phyloP scores from a whole-genome alignment of 2,329 filamentous ascomycete species.

The Colletotrichum liriopes region DNA sequence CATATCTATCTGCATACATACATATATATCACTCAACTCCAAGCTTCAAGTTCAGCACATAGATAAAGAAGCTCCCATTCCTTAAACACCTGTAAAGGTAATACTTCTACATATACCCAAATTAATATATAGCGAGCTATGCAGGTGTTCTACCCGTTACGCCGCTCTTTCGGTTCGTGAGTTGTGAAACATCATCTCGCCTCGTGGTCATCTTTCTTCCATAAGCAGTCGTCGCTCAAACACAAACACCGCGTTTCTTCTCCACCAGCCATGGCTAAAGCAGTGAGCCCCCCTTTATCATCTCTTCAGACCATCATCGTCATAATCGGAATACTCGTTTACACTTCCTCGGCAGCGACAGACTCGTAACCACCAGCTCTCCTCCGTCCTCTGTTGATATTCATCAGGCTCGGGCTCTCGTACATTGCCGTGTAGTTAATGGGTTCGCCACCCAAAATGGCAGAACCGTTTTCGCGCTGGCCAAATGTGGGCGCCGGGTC shows the following conservation, averaged over 20 bases:
- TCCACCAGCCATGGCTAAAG: background rate
- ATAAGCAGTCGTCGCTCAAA: slow-evolving; percentile 18
- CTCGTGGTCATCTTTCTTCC: slow-evolving; percentile 22
- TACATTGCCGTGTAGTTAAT: slow-evolving; percentile 94
- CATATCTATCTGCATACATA: too few relatives aligned
- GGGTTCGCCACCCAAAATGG: slow-evolving; percentile 81
- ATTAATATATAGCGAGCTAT: slow-evolving; percentile 37
- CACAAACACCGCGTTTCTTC: background rate
- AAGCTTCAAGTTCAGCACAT: background rate
- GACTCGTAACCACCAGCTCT: slow-evolving; percentile 74
- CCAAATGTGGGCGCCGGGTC: slow-evolving; percentile 88
- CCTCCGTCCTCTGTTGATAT: slow-evolving; percentile 62
- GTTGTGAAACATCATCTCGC: slow-evolving; percentile 19
- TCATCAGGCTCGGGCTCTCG: slow-evolving; percentile 83
- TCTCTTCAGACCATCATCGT: slow-evolving; percentile 1
- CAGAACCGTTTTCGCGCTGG: slow-evolving; percentile 80
- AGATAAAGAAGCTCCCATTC: background rate
- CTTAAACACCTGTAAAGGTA: slow-evolving; percentile 13
- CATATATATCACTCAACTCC: too few relatives aligned
- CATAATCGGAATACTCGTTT: slow-evolving; percentile 39
- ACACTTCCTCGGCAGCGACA: slow-evolving; percentile 72
- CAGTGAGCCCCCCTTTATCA: background rate
- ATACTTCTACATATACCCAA: slow-evolving; percentile 38
- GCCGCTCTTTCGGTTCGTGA: slow-evolving; percentile 22
- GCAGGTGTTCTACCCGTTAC: slow-evolving; percentile 24